phyloP scores from a whole-genome alignment of 768 basidiomycete genomes.

The Leccinum boreale region DNA sequence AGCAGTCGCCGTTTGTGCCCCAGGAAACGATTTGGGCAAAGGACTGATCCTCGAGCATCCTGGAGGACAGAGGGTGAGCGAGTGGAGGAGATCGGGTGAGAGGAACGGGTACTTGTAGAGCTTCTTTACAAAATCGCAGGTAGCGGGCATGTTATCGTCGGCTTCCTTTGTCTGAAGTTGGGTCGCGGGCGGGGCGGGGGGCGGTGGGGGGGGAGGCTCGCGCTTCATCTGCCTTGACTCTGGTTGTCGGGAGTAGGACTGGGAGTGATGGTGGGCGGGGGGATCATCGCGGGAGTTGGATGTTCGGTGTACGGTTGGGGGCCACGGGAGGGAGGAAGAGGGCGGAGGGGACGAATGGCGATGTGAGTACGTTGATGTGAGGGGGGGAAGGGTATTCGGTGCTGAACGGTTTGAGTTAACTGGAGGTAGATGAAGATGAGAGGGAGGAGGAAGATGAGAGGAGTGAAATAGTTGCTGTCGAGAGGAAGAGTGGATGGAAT shows the following conservation, averaged over 20 bases:
- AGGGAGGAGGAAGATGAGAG: conserved; percentile 43
- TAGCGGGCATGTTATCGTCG: conserved; percentile 82
- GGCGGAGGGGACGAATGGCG: conserved; percentile 29
- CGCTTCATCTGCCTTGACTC: conserved; percentile 30
- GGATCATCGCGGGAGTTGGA: conserved; percentile 44
- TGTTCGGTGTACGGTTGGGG: conserved; percentile 32
- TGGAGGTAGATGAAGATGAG: conserved; percentile 39
- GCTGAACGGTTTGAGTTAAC: conserved; percentile 33
- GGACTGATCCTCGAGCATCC: conserved; percentile 83
- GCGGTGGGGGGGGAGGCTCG: conserved; percentile 25
- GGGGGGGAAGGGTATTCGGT: conserved; percentile 41
- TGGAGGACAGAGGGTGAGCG: conserved; percentile 29
- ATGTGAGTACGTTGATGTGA: conserved; percentile 25
- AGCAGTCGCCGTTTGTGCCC: conserved; percentile 82
- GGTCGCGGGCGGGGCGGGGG: conserved; percentile 21
- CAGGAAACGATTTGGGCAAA: conserved; percentile 77
- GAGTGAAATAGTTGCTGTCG: conserved; percentile 40
- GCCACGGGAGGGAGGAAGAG: conserved; percentile 24
- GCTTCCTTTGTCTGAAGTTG: conserved; percentile 31
- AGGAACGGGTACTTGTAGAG: conserved; percentile 69
- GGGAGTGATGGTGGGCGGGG: conserved; percentile 22
- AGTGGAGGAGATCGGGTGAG: background rate
- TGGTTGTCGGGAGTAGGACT: conserved; percentile 13
- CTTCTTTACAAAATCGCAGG: conserved; percentile 93
- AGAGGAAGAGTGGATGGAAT: conserved; percentile 12